phyloP scores from a whole-genome alignment of 2,329 filamentous ascomycete genomes.

The Phaeophleospora eucalypticola region DNA sequence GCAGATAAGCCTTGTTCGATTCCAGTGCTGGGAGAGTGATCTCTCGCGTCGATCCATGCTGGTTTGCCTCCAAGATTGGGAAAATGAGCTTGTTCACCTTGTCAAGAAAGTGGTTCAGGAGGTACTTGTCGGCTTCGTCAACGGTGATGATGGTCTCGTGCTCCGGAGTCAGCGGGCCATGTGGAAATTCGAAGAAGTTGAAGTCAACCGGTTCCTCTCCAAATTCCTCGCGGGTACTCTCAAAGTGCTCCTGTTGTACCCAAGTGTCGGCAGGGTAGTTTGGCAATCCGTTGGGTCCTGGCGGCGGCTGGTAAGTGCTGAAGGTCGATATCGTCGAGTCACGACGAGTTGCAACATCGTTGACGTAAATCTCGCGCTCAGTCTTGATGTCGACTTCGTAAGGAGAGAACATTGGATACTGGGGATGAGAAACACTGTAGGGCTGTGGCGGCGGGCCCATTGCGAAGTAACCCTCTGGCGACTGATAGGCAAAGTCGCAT shows the following conservation, averaged over 20 bases:
- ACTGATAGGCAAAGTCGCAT: slow-evolving; percentile 62
- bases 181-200: slow-evolving; percentile 78
- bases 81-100: slow-evolving; percentile 85
- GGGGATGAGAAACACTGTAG: slow-evolving; percentile 20
- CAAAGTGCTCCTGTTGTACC: slow-evolving; percentile 67
- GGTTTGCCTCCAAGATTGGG: slow-evolving; percentile 85
- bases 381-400: slow-evolving; percentile 97
- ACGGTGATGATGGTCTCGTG: slow-evolving; percentile 74
- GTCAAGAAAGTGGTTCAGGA: slow-evolving; percentile 87
- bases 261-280: slow-evolving; percentile 64
- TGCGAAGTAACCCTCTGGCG: slow-evolving; percentile 55
- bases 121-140: slow-evolving; percentile 78
- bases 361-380: slow-evolving; percentile 87
- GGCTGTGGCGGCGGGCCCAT: slow-evolving; percentile 52
- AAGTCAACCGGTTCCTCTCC: slow-evolving; percentile 56
- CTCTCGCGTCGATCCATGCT: slow-evolving; percentile 76
- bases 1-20: slow-evolving; percentile 86
- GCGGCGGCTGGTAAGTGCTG: slow-evolving; percentile 81
- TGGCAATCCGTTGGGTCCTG: slow-evolving; percentile 61
- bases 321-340: slow-evolving; percentile 91
- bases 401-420: slow-evolving; percentile 62
- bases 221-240: slow-evolving; percentile 65
- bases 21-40: slow-evolving; percentile 84
- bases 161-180: slow-evolving; percentile 59
- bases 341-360: slow-evolving; percentile 77